Evolutionary conservation across 2,329 filamentous ascomycete species (phyloP).

Genomic region (Fusarium sp.): DNA sequence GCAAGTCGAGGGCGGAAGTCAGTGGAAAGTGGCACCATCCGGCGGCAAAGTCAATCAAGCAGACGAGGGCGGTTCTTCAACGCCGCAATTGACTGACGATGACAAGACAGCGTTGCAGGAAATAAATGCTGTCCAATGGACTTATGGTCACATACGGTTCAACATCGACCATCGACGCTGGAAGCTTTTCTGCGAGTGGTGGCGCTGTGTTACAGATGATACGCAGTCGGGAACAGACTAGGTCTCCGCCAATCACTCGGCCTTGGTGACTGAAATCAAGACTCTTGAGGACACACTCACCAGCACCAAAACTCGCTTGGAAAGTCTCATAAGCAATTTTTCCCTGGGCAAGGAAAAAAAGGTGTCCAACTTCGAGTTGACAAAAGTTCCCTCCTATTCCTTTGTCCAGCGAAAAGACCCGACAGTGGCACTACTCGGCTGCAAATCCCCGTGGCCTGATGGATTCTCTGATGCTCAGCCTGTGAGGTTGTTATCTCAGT

Average conservation of each 20-base stretch:
- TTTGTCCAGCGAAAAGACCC: not conserved
- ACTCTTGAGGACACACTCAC: not conserved
- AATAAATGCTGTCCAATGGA: not conserved
- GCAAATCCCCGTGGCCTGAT: not conserved
- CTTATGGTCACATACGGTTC: not conserved
- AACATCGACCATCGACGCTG: not conserved
- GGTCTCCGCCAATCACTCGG: not conserved
- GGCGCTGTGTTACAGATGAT: not conserved
- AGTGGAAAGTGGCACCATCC: not conserved
- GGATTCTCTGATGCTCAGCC: not conserved
- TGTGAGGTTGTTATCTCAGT: not conserved
- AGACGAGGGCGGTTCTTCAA: rapidly evolving
- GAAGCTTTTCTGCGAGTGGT: not conserved
- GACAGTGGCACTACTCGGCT: not conserved
- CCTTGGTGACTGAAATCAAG: not conserved
- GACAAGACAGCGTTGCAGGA: not conserved
- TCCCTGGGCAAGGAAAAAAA: rapidly evolving
- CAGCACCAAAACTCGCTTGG: not conserved
- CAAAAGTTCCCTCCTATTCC: not conserved
- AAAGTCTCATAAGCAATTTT: not conserved
- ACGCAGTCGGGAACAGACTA: no score
- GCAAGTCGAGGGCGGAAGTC: not conserved
- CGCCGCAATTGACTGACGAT: not conserved
- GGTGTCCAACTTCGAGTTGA: not conserved
- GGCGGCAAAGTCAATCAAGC: rapidly evolving